phyloP scores from a whole-genome alignment of 805 yeast species.

The Saccharomycopsis capsularis region DNA sequence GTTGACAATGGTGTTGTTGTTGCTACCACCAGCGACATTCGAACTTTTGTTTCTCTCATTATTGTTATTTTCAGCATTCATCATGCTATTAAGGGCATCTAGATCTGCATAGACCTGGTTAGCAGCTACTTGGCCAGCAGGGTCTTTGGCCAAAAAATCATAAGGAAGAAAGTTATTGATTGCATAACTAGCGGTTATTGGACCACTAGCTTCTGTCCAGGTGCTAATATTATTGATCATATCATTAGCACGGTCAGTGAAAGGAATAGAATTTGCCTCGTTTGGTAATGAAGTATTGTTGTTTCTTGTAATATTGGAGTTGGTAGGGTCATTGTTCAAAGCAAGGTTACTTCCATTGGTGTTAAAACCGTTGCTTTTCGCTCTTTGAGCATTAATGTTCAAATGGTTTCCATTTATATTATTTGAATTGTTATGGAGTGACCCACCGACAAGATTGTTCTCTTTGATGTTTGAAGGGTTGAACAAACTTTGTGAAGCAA shows the following conservation, averaged over 20 bases:
- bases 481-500: not conserved
- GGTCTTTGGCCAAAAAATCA: constrained; percentile 21
- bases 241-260: constrained; percentile 43
- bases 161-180: constrained; percentile 15
- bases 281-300: not conserved
- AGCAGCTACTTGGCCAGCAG: not conserved
- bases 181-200: constrained; percentile 22
- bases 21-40: not conserved
- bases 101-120: constrained; percentile 1
- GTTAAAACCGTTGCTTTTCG: constrained; percentile 1
- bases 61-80: not conserved
- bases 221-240: constrained; percentile 56
- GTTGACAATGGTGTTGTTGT: not conserved
- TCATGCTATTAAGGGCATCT: not conserved
- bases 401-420: not conserved
- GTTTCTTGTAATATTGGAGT: not conserved
- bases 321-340: not conserved
- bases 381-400: not conserved
- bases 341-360: not conserved
- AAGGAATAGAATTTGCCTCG: constrained; percentile 19
- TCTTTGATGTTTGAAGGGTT: not conserved
- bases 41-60: not conserved
- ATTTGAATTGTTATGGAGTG: no score
- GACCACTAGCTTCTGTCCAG: constrained; percentile 49
- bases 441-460: no score